Evolutionary conservation across 169 alveolate genomes (phyloP).

Genomic region (Eimeria sp.): DNA sequence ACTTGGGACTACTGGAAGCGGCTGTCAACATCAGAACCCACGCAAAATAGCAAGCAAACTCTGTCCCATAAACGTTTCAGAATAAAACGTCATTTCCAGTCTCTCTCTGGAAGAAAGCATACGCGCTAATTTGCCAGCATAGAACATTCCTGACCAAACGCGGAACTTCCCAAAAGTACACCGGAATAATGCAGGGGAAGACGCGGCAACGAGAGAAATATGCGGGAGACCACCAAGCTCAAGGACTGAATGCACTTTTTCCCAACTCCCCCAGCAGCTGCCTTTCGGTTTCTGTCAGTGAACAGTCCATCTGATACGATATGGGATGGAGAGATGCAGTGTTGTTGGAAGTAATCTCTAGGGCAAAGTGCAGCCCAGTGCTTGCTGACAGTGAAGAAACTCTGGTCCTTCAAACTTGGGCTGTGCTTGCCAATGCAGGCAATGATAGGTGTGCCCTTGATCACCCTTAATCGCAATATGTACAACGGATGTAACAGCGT

Average conservation of each 20-base stretch:
- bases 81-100: neutral
- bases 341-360: neutral
- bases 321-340: neutral
- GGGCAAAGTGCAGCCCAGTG: neutral
- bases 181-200: neutral
- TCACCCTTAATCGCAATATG: neutral
- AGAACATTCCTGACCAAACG: neutral
- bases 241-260: neutral
- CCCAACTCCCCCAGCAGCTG: neutral
- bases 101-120: neutral
- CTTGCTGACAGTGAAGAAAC: neutral
- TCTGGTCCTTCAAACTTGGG: neutral
- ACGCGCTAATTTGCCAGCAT: neutral
- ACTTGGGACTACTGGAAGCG: neutral
- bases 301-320: neutral
- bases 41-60: neutral
- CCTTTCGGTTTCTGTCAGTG: neutral
- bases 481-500: neutral
- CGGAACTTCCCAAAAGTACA: neutral
- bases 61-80: neutral
- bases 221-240: neutral
- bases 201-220: neutral
- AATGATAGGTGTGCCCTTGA: neutral
- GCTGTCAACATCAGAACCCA: neutral
- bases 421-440: neutral